A percentile compares a stretch with the other conserved stretches of the same genome.
Evolutionary conservation across 306 rosid genomes (phyloP).

Genomic region (Cicer pinnatifidum): DNA sequence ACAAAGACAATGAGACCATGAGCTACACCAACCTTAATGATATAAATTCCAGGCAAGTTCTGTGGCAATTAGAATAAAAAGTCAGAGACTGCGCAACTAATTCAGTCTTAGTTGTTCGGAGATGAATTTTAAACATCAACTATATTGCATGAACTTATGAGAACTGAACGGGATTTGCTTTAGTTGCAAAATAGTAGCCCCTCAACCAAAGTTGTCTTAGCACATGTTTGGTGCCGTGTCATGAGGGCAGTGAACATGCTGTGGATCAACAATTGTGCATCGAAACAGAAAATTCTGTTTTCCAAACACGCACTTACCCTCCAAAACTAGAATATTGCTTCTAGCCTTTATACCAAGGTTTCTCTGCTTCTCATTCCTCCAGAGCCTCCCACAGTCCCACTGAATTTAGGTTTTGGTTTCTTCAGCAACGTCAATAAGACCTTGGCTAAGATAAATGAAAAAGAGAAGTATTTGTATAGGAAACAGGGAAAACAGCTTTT

Average conservation of each 20-base stretch:
- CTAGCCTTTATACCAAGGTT: background rate
- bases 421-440: constrained; percentile 3
- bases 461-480: too few species aligned
- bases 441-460: background rate
- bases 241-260: background rate
- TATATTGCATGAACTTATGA: constrained; percentile 14
- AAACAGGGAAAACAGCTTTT: background rate
- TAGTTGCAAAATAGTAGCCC: constrained; percentile 14
- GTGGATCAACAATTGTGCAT: background rate
- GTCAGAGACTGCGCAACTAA: constrained; percentile 6
- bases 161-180: constrained; percentile 3
- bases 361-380: background rate
- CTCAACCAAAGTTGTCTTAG: background rate
- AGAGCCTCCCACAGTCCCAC: background rate
- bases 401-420: constrained; percentile 23
- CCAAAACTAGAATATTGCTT: background rate
- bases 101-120: constrained; percentile 2
- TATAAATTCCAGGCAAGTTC: constrained; percentile 3
- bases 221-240: background rate
- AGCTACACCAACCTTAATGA: constrained; percentile 13
- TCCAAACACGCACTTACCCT: background rate
- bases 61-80: constrained; percentile 8
- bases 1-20: background rate
- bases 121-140: constrained; percentile 19
- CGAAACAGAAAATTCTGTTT: background rate